Evolutionary conservation across 2,329 filamentous ascomycete species (phyloP).

Genomic region (Magnaporthiopsis incrustans): DNA sequence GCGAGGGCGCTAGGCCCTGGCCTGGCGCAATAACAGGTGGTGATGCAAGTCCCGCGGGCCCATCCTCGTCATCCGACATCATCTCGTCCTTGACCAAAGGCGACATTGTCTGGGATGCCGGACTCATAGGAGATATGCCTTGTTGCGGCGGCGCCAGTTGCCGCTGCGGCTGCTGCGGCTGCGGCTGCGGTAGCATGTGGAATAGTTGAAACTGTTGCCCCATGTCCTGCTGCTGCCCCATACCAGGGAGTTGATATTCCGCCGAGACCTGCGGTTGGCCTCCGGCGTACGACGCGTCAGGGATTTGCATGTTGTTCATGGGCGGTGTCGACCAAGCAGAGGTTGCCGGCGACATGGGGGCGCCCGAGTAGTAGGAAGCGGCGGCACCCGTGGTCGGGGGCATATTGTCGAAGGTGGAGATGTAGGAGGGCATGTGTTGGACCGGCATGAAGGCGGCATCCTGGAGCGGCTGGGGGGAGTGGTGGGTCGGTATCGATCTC

Average conservation of each 20-base stretch:
- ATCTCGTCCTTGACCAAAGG: constrained; percentile 10
- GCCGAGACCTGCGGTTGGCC: constrained; percentile 5
- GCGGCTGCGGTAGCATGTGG: constrained; percentile 10
- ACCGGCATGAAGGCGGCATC: not conserved
- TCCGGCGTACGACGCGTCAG: not conserved
- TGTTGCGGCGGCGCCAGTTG: not conserved
- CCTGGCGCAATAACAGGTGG: not conserved
- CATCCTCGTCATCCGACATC: constrained; percentile 4
- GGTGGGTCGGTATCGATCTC: constrained; percentile 4
- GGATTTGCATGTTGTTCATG: not conserved
- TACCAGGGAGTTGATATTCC: not conserved
- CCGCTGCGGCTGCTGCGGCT: too few relatives aligned
- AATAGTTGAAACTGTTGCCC: not conserved
- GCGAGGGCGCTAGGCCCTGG: not conserved
- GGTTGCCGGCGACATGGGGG: constrained; percentile 18
- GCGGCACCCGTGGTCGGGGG: constrained; percentile 15
- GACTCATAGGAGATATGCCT: constrained; percentile 15
- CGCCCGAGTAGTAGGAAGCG: constrained; percentile 19
- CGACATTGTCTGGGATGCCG: constrained; percentile 10
- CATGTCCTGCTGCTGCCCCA: not conserved
- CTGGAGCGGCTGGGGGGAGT: not conserved
- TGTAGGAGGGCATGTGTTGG: constrained; percentile 11
- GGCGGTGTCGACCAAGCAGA: constrained; percentile 8
- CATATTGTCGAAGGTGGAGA: constrained; percentile 13
- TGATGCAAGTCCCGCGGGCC: not conserved